phyloP scores from a whole-genome alignment of 2,329 filamentous ascomycete genomes.

The Metarhizium rileyi region DNA sequence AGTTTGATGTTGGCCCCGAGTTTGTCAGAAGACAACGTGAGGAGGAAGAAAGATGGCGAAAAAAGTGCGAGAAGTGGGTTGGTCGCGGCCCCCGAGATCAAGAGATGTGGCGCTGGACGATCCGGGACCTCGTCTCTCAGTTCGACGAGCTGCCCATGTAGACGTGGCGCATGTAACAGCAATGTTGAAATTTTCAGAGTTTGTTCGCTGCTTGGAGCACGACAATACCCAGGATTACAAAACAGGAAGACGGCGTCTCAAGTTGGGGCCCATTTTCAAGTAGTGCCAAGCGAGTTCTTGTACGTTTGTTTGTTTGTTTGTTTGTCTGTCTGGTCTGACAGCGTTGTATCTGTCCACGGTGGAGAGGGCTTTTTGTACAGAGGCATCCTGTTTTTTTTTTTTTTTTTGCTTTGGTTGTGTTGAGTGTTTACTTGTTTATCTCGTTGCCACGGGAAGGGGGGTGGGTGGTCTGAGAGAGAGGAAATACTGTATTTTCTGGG shows the following conservation, averaged over 20 bases:
- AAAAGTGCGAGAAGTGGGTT: constrained; percentile 82
- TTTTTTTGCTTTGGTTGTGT: neutral
- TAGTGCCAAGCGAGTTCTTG: too few species aligned
- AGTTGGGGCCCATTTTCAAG: neutral
- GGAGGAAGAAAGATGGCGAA: constrained; percentile 85
- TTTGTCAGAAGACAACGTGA: constrained; percentile 83
- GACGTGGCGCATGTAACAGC: neutral
- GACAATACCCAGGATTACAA: neutral
- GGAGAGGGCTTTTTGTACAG: neutral
- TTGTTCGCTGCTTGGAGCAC: neutral
- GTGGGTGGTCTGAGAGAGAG: too few species aligned
- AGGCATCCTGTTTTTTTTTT: neutral
- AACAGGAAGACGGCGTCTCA: neutral
- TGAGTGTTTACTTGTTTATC: neutral
- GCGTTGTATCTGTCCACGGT: neutral
- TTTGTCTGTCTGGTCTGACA: neutral
- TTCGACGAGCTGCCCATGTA: constrained; percentile 27
- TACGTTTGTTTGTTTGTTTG: too few species aligned
- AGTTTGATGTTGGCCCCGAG: constrained; percentile 94
- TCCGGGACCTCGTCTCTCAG: constrained; percentile 46
- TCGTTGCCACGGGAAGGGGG: too few species aligned
- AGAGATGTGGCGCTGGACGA: constrained; percentile 69
- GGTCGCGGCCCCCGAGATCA: constrained; percentile 44
- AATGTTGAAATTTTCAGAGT: neutral
- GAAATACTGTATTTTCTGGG: too few species aligned